Evolutionary conservation across 176 grass and related monocot genomes (phyloP).

Genomic region (Triticum dicoccoides): DNA sequence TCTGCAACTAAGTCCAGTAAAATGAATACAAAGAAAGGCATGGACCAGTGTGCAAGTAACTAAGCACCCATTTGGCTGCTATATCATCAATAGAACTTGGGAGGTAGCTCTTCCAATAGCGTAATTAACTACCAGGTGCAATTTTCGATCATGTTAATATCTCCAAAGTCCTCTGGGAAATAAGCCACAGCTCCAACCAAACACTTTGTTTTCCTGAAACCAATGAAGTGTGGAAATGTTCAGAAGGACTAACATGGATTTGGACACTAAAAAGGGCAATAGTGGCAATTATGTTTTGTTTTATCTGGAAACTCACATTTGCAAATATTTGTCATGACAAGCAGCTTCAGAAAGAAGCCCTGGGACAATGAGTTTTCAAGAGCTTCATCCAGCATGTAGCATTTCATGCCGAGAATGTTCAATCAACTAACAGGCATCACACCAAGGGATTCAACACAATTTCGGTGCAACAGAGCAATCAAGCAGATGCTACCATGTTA

Average conservation of each 20-base stretch:
- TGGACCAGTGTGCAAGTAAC: background rate
- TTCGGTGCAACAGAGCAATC: background rate
- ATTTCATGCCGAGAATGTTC: slow-evolving; percentile 5
- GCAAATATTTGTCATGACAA: background rate
- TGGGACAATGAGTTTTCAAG: background rate
- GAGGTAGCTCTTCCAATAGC: background rate
- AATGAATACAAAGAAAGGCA: background rate
- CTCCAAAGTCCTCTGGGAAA: slow-evolving; percentile 2
- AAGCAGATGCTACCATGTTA: slow-evolving; percentile 26
- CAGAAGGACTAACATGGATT: background rate
- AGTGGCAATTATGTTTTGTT: background rate
- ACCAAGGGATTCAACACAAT: slow-evolving; percentile 1
- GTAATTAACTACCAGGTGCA: slow-evolving; percentile 5
- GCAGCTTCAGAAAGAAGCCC: background rate
- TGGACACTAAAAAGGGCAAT: background rate
- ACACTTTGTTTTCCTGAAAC: slow-evolving; percentile 16
- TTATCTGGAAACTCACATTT: background rate
- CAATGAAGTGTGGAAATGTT: background rate
- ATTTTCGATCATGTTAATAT: background rate
- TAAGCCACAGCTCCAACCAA: slow-evolving; percentile 6
- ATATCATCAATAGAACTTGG: slow-evolving; percentile 2
- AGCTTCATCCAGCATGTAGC: background rate
- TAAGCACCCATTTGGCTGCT: background rate
- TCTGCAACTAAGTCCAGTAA: slow-evolving; percentile 10
- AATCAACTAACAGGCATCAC: background rate